phyloP scores from a whole-genome alignment of 441 rosid species.

The Aleurites moluccanus region DNA sequence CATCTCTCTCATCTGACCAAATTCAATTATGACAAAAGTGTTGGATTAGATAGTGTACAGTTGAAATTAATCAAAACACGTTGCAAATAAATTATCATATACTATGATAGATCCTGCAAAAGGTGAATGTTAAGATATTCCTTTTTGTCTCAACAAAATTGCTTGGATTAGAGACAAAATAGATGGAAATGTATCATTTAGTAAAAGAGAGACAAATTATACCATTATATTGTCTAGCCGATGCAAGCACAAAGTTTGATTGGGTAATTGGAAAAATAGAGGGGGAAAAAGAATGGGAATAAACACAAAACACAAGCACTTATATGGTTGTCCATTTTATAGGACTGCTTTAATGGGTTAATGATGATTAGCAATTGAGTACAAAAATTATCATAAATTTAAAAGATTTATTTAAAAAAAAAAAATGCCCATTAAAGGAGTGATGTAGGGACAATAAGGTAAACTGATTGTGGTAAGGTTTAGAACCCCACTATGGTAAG shows the following conservation, averaged over 20 bases:
- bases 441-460: too few relatives aligned
- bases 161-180: too few relatives aligned
- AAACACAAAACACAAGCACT: not conserved
- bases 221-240: not conserved
- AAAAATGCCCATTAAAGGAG: too few relatives aligned
- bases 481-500: too few relatives aligned
- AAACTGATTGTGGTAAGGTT: too few relatives aligned
- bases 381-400: too few relatives aligned
- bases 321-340: not conserved
- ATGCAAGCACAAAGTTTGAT: not conserved
- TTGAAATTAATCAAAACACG: not conserved
- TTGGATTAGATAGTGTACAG: not conserved
- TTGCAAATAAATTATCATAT: not conserved
- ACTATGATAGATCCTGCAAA: not conserved
- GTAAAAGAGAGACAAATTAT: not conserved
- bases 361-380: not conserved
- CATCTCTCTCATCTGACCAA: conserved; percentile 55
- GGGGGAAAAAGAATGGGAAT: not conserved
- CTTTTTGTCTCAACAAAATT: not conserved
- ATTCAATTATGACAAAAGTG: not conserved
- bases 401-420: too few relatives aligned
- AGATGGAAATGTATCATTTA: not conserved
- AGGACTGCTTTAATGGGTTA: not conserved
- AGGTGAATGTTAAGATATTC: not conserved
- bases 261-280: not conserved